Evolutionary conservation across 2,329 filamentous ascomycete species (phyloP), one percentile per base, ranked within the genome.

Genomic region (Phaeosphaeriaceae sp.): DNA sequence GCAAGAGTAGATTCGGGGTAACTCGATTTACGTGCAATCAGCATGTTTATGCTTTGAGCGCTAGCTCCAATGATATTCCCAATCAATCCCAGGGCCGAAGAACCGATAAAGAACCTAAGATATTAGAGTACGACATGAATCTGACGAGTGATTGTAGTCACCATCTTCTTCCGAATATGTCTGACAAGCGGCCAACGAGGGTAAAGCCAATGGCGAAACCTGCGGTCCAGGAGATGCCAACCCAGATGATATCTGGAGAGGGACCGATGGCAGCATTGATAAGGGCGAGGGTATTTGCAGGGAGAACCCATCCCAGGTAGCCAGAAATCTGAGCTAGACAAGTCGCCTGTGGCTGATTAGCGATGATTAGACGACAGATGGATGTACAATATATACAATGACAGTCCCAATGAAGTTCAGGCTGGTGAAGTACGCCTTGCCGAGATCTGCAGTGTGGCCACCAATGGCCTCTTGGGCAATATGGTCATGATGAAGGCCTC

Each of bases 231-330:
- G 65, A 69, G 20, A 74, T 65, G 15, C 68, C 60, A 1, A 74
- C 66, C 70, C 69, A 75, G 26, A 71, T 72, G 48, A 73, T 68
- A 52, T 74, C 67, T 5, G 72, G 68, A 1, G 63, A 67, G 1
- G 72, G 72, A 2, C 72, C 72, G 42, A 74, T 72, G 6, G 71
- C 66, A n/a, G 60, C 63, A 46, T 74, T 73, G 56, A 74, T 74
- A 6, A 68, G 55, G 8, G 46, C 39, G n/a, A 70, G 48, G 0
- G 63, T 68, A 30, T 70, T 70, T 3, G 64, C 40, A 3, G 66
- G 66, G 2, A 70, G 54, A 2, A 68, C 64, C 66, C 65, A 68
- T 28, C 65, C 65, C 1, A 70, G 52, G 37, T 70, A 70, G 4
- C 64, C 65, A 11, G 61, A 63, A 18, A 70, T 67, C 33, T 70